Evolutionary conservation across 257 asterid genomes (phyloP).

Genomic region (Rhazya stricta): DNA sequence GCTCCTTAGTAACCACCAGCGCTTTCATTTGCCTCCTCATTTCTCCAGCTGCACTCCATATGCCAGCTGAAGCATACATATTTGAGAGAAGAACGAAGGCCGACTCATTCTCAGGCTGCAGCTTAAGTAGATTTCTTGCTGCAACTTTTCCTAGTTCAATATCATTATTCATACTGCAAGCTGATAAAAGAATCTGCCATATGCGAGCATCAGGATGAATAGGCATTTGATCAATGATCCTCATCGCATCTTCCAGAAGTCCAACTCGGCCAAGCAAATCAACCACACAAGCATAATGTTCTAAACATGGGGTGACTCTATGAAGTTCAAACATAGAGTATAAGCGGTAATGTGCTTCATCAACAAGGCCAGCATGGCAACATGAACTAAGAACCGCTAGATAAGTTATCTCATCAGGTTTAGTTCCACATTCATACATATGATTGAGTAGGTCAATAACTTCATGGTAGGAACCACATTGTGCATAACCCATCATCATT

Average conservation of each 20-base stretch:
- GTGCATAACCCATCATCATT: conserved; percentile 26
- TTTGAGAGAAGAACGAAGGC: conserved; percentile 23
- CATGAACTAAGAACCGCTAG: conserved; percentile 23
- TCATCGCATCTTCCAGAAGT: conserved; percentile 19
- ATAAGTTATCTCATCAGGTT: conserved; percentile 23
- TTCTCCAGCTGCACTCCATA: conserved; percentile 16
- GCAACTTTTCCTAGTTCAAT: conserved; percentile 20
- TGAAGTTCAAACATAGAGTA: conserved; percentile 14
- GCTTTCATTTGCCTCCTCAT: conserved; percentile 21
- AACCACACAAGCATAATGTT: conserved; percentile 26
- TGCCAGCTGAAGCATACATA: conserved; percentile 23
- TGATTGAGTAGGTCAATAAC: conserved; percentile 10
- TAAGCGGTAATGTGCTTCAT: conserved; percentile 18
- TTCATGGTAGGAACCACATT: conserved; percentile 12
- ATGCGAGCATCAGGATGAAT: conserved; percentile 19
- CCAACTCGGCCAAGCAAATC: conserved; percentile 25
- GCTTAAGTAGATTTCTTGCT: conserved; percentile 16
- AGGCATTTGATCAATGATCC: conserved; percentile 17
- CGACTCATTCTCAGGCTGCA: conserved; percentile 22
- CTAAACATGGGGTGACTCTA: conserved; percentile 9
- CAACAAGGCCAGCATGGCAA: conserved; percentile 21
- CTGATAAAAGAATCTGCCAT: conserved; percentile 24
- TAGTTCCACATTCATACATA: conserved; percentile 4
- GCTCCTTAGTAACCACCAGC: conserved; percentile 16
- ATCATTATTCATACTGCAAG: conserved; percentile 14